Evolutionary conservation across 2,329 filamentous ascomycete species (phyloP).

Genomic region (Pseudogymnoascus sp.): DNA sequence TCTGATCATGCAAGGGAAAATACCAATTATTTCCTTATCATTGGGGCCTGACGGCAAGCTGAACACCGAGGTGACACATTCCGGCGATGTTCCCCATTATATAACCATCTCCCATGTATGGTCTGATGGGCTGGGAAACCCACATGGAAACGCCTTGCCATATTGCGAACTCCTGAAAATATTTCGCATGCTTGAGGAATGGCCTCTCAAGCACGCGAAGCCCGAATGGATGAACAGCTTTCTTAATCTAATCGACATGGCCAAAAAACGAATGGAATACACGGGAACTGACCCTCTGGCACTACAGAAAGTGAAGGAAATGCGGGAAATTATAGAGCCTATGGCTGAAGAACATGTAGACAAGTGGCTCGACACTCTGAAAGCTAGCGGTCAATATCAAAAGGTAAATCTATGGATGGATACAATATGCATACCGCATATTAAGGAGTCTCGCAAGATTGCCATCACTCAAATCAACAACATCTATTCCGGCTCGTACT

Average conservation of each 20-base stretch:
- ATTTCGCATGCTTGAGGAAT: constrained; percentile 2
- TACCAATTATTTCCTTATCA: neutral
- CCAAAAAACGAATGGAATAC: neutral
- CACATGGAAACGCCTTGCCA: constrained; percentile 12
- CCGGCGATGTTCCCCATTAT: constrained; percentile 8
- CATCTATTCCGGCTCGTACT: neutral
- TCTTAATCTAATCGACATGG: neutral
- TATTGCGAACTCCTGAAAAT: constrained; percentile 12
- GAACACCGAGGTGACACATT: neutral
- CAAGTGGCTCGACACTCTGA: neutral
- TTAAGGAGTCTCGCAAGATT: neutral
- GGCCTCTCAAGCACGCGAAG: neutral
- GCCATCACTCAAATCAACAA: constrained; percentile 8
- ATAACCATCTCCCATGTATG: constrained; percentile 19
- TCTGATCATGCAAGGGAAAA: constrained; percentile 1
- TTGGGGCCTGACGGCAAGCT: neutral
- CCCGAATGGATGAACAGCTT: constrained; percentile 1
- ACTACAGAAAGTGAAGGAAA: neutral
- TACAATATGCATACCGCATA: neutral
- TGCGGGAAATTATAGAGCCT: neutral
- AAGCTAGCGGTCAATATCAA: neutral
- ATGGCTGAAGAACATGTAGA: neutral
- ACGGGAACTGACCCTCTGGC: neutral
- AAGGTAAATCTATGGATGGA: constrained; percentile 5
- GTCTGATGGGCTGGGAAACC: constrained; percentile 18